A percentile compares a stretch with the other conserved stretches of the same genome.
These are phyloP conservation scores for Pseudofabraea citricarpa DNA, from an alignment of 2,329 filamentous ascomycete genomes.

Conservation along the genomic window DNA sequence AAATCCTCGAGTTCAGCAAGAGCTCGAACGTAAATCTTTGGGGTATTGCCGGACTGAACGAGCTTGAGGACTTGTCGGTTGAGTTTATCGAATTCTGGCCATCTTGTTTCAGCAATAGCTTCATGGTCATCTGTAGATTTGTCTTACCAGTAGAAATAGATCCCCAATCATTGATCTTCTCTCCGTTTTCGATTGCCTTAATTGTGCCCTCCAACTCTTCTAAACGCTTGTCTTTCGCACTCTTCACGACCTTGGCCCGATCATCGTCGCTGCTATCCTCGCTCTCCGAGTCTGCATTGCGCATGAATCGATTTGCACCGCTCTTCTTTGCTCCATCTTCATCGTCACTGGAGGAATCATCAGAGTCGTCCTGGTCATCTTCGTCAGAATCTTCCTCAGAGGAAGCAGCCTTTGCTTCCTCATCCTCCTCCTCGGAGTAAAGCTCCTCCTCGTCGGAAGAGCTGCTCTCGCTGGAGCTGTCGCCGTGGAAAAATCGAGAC, in stretches of 20 bases:
- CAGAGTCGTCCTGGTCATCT: conserved; percentile 49
- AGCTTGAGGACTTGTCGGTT: conserved; percentile 82
- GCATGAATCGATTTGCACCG: conserved; percentile 82
- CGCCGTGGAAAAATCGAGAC: conserved; percentile 97
- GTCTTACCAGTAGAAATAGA: conserved; percentile 78
- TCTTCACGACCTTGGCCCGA: conserved; percentile 82
- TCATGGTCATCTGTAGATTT: conserved; percentile 13
- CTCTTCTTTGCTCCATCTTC: conserved; percentile 59
- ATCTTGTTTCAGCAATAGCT: conserved; percentile 12
- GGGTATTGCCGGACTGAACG: conserved; percentile 69
- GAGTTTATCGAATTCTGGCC: conserved; percentile 85
- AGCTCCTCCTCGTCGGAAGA: conserved; percentile 92
- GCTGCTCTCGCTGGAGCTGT: conserved; percentile 93
- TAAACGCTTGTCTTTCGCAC: conserved; percentile 93
- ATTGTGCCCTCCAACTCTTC: conserved; percentile 91
- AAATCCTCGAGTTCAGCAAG: conserved; percentile 91
- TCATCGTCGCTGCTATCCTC: conserved; percentile 85
- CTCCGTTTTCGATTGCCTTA: conserved; percentile 87
- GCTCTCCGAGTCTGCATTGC: conserved; percentile 64
- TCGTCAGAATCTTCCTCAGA: conserved; percentile 36
- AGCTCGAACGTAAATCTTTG: conserved; percentile 89
- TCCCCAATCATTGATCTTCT: conserved; percentile 97
- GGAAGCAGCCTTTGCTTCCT: conserved; percentile 42
- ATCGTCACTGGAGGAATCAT: conserved; percentile 57
- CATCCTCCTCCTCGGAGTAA: conserved; percentile 73